Evolutionary conservation across 768 basidiomycete genomes (phyloP).

Genomic region (Tylopilus vinaceipallidus): DNA sequence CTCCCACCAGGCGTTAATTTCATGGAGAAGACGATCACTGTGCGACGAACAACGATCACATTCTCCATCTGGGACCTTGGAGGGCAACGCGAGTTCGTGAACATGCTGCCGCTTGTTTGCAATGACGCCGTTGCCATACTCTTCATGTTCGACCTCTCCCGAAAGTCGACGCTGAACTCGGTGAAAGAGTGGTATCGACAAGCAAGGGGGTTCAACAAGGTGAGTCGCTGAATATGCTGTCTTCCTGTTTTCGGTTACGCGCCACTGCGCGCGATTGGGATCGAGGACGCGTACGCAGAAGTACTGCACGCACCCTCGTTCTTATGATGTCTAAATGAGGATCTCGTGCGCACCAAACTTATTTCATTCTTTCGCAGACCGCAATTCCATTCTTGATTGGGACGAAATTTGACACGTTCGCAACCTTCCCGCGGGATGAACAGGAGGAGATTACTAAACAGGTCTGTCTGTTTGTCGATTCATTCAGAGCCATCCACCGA

Average conservation of each 20-base stretch:
- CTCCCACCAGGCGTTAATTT: conserved; percentile 82
- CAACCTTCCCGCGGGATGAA: conserved; percentile 93
- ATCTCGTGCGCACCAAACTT: conserved; percentile 15
- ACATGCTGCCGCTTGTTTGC: conserved; percentile 97
- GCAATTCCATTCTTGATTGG: conserved; percentile 98
- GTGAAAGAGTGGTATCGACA: conserved; percentile 99
- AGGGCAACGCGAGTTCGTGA: conserved; percentile 97
- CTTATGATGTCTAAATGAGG: conserved; percentile 2
- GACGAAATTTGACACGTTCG: conserved; percentile 97
- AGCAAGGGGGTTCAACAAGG: conserved; percentile 98
- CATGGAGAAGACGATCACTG: conserved; percentile 99
- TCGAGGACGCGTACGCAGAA: neutral
- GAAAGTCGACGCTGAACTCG: conserved; percentile 96
- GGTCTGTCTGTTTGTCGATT: conserved; percentile 41
- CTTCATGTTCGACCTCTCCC: conserved; percentile 99
- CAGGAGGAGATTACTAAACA: conserved; percentile 99
- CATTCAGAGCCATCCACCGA: conserved; percentile 6
- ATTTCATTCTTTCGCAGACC: conserved; percentile 52
- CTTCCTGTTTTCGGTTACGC: neutral
- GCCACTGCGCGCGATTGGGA: neutral
- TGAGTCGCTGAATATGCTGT: conserved; percentile 32
- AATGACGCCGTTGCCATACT: conserved; percentile 99
- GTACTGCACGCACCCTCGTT: neutral
- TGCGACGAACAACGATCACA: conserved; percentile 97
- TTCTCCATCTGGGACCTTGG: conserved; percentile 99